These are phyloP conservation scores for Tricholomella constricta DNA, from an alignment of 768 basidiomycete genomes.

Conservation along the genomic window DNA sequence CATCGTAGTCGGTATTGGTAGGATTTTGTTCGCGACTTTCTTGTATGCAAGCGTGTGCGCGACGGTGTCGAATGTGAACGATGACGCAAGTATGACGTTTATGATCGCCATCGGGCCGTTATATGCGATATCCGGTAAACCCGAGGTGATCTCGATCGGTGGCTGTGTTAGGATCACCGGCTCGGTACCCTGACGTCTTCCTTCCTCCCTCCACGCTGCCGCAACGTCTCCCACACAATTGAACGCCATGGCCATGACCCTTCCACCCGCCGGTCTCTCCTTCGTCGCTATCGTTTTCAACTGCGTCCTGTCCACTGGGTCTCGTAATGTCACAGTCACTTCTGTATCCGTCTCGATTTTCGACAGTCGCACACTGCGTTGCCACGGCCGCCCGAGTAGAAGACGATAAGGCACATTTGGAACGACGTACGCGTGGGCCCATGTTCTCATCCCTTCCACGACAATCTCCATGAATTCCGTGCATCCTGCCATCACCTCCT, in stretches of 20 bases:
- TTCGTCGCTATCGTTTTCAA: background rate
- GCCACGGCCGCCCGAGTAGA: too few species aligned
- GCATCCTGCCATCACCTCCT: background rate
- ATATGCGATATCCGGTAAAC: background rate
- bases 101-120: background rate
- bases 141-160: background rate
- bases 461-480: slow-evolving; percentile 14
- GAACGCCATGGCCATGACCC: background rate
- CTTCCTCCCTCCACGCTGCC: too few species aligned
- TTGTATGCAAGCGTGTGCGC: slow-evolving; percentile 18
- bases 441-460: too few species aligned
- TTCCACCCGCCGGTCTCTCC: background rate
- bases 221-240: background rate
- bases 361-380: slow-evolving; percentile 5
- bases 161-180: too few species aligned
- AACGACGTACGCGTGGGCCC: too few species aligned
- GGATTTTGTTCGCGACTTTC: too few species aligned
- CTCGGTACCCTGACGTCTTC: too few species aligned
- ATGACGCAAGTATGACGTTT: background rate
- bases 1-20: slow-evolving; percentile 15
- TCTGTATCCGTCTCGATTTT: slow-evolving; percentile 5
- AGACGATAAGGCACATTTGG: too few species aligned
- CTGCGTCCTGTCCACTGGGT: too few species aligned
- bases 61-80: slow-evolving; percentile 3
- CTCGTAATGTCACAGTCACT: background rate